Conservation (phyloP, 768 basidiomycete genomes). For the Tephrocybe rancida region DNA sequence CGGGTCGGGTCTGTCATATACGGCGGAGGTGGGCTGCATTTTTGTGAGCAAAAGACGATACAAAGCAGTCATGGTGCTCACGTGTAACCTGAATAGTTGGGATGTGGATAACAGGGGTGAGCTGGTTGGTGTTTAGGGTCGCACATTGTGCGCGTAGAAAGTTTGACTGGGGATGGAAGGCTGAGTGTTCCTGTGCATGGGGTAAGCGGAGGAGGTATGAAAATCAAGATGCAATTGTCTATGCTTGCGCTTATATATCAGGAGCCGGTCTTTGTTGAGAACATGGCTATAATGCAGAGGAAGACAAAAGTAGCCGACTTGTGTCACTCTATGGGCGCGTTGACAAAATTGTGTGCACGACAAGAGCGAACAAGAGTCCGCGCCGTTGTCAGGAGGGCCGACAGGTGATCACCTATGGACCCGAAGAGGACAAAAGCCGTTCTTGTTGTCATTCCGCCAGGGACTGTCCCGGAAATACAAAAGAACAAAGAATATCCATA, state of each 20-base stretch:
- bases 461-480: too few relatives aligned
- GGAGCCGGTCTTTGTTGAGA: slow-evolving; percentile 9
- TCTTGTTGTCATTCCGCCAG: background rate
- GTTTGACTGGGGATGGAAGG: background rate
- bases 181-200: background rate
- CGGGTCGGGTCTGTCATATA: background rate
- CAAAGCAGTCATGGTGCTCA: background rate
- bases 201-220: background rate
- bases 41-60: background rate
- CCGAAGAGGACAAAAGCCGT: background rate
- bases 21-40: slow-evolving; percentile 1
- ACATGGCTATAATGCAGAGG: slow-evolving; percentile 4
- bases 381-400: background rate
- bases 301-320: slow-evolving; percentile 12
- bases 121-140: background rate
- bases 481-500: too few relatives aligned
- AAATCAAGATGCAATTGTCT: background rate
- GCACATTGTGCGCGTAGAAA: background rate
- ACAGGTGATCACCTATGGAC: slow-evolving; percentile 1
- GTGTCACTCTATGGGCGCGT: background rate
- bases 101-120: background rate
- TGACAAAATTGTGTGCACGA: too few relatives aligned
- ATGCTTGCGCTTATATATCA: background rate
- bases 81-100: background rate
- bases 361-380: background rate